Conservation (phyloP, 1,284 basidiomycete genomes). For the Singerocomus rubriflavus region DNA sequence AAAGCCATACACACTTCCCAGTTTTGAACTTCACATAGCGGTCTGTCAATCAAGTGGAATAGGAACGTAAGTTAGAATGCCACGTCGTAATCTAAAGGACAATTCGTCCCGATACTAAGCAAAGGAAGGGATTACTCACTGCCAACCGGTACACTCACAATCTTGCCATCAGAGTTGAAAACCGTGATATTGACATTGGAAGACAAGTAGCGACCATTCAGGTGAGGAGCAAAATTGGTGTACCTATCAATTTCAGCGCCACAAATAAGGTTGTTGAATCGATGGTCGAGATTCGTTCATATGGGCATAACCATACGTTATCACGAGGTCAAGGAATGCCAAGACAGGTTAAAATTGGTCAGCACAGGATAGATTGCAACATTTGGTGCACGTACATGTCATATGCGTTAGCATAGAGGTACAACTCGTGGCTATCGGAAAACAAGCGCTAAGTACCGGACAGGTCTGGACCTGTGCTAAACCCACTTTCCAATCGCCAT, state of each 20-base stretch:
- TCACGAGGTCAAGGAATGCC: not conserved
- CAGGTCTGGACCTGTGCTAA: not conserved
- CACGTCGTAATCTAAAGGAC: not conserved
- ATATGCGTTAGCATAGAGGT: constrained; percentile 70
- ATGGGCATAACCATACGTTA: not conserved
- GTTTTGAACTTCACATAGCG: constrained; percentile 77
- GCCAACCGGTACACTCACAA: constrained; percentile 60
- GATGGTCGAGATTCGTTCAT: not conserved
- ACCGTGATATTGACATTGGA: constrained; percentile 86
- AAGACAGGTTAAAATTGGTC: constrained; percentile 2
- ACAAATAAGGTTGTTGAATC: not conserved
- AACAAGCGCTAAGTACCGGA: constrained; percentile 8
- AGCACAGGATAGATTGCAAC: constrained; percentile 2
- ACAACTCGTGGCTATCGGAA: constrained; percentile 73
- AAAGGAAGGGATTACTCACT: constrained; percentile 35
- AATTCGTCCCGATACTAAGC: not conserved
- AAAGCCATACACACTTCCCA: constrained; percentile 48
- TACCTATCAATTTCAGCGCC: constrained; percentile 39
- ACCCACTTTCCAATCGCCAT: constrained; percentile 80
- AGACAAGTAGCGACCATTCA: constrained; percentile 75
- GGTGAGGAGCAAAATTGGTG: constrained; percentile 69
- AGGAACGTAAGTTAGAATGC: not conserved
- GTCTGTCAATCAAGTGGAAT: constrained; percentile 32
- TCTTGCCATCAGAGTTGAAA: constrained; percentile 47
- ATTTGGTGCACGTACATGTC: constrained; percentile 55